A percentile compares a stretch with the other conserved stretches of the same genome.
Evolutionary conservation across 1,284 basidiomycete genomes (phyloP).

Genomic region (Ustilago xerochloae): DNA sequence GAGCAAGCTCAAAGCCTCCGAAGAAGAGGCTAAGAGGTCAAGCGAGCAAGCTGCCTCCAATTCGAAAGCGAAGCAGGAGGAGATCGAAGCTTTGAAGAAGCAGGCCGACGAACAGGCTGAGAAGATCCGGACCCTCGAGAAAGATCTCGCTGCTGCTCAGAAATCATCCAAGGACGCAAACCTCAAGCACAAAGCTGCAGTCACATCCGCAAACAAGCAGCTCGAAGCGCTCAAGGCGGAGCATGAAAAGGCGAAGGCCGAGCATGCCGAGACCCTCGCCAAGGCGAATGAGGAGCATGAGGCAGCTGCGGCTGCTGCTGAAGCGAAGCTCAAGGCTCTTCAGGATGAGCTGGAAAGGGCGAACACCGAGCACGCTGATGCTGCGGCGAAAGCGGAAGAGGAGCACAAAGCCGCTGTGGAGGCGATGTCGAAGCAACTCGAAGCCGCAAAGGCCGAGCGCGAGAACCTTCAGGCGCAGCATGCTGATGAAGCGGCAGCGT

Average conservation of each 20-base stretch:
- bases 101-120: conserved; percentile 17
- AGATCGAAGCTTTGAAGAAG: conserved; percentile 16
- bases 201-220: conserved; percentile 17
- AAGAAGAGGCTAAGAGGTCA: conserved; percentile 15
- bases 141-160: conserved; percentile 34
- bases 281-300: conserved; percentile 8
- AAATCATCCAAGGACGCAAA: conserved; percentile 24
- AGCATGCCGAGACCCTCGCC: conserved; percentile 12
- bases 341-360: conserved; percentile 15
- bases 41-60: conserved; percentile 19
- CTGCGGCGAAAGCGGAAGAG: conserved; percentile 3
- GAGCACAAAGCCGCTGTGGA: conserved; percentile 10
- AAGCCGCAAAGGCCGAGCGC: conserved; percentile 18
- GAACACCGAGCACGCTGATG: conserved; percentile 4
- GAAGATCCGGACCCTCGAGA: conserved; percentile 22
- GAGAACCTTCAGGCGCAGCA: conserved; percentile 2
- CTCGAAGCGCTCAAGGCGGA: conserved; percentile 13
- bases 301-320: conserved; percentile 1
- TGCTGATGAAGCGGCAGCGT: background rate
- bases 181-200: conserved; percentile 32
- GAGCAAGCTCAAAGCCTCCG: conserved; percentile 15
- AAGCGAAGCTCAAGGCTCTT: conserved; percentile 8
- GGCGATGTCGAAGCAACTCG: background rate
- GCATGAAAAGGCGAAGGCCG: conserved; percentile 10
- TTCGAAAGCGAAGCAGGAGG: conserved; percentile 21